Evolutionary conservation across 352 stramenopile species (phyloP).

Genomic region (Globisporangium radiosum): DNA sequence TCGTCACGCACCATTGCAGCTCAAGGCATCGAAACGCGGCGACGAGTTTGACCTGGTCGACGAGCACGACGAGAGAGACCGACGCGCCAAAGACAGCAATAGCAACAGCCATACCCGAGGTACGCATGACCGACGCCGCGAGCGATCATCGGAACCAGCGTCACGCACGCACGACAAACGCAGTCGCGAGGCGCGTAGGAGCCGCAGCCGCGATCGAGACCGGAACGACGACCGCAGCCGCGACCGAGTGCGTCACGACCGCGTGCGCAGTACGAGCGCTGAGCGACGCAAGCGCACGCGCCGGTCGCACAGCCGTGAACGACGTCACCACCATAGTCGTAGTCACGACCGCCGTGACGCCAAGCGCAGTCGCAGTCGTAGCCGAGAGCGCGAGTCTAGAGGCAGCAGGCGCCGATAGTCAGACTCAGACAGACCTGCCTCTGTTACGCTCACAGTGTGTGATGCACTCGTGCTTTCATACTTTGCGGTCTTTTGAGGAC

Average conservation of each 20-base stretch:
- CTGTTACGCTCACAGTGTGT: no score
- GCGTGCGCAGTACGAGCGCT: slow-evolving; percentile 6
- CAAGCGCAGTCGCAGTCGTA: slow-evolving; percentile 17
- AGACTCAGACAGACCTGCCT: background rate
- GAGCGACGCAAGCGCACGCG: slow-evolving; percentile 7
- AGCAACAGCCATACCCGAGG: background rate
- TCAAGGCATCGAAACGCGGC: slow-evolving; percentile 30
- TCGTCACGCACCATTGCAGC: slow-evolving; percentile 13
- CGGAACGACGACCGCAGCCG: background rate
- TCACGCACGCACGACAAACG: slow-evolving; percentile 1
- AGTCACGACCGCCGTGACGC: background rate
- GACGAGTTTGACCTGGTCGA: slow-evolving; percentile 15
- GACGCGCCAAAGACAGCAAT: background rate
- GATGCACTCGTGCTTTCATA: no score
- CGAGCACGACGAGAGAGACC: background rate
- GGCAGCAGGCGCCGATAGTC: background rate
- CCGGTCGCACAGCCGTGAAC: slow-evolving; percentile 2
- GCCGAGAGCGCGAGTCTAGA: slow-evolving; percentile 12
- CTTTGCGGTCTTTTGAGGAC: no score
- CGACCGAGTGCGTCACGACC: background rate
- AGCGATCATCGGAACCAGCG: background rate
- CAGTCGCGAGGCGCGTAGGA: slow-evolving; percentile 6
- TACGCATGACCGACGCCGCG: background rate
- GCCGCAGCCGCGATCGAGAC: slow-evolving; percentile 8
- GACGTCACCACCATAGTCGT: background rate